Conservation (phyloP, 352 stramenopile genomes). For the Phytophthora pseudosyringae region DNA sequence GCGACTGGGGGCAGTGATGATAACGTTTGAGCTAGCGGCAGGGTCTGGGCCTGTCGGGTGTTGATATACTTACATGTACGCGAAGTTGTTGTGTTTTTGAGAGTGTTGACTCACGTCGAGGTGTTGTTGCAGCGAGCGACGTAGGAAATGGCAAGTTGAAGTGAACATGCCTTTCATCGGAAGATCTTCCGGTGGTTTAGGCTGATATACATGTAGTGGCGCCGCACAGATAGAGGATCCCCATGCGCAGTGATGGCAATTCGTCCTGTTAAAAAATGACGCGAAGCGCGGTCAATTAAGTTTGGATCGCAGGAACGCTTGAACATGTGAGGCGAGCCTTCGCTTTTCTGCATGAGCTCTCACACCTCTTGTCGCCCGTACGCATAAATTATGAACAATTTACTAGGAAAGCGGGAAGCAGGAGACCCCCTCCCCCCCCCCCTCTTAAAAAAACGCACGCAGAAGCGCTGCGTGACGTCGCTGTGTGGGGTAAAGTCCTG, state of each 20-base stretch:
- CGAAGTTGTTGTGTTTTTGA: constrained; percentile 5
- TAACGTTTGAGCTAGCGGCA: constrained; percentile 4
- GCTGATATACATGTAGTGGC: no score
- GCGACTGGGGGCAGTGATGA: constrained; percentile 54
- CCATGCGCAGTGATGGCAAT: not conserved
- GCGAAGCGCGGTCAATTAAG: constrained; percentile 21
- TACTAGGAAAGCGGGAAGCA: constrained; percentile 18
- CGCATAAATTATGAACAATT: constrained; percentile 45
- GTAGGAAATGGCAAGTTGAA: not conserved
- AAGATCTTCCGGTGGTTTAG: not conserved
- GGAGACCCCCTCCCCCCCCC: not conserved
- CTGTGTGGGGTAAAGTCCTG: not conserved
- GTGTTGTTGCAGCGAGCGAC: no score
- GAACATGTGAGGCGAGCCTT: constrained; percentile 22
- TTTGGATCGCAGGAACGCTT: constrained; percentile 26
- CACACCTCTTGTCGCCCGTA: constrained; percentile 34
- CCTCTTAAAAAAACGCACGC: constrained; percentile 20
- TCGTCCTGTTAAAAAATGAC: not conserved
- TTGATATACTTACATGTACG: constrained; percentile 21
- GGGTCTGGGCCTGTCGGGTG: not conserved
- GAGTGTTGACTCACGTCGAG: not conserved
- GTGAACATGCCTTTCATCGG: not conserved
- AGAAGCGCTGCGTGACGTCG: constrained; percentile 14
- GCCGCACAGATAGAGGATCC: no score
- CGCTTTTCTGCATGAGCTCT: constrained; percentile 21